Conservation (phyloP, 2,329 filamentous ascomycete genomes). For the Talaromyces sp. region DNA sequence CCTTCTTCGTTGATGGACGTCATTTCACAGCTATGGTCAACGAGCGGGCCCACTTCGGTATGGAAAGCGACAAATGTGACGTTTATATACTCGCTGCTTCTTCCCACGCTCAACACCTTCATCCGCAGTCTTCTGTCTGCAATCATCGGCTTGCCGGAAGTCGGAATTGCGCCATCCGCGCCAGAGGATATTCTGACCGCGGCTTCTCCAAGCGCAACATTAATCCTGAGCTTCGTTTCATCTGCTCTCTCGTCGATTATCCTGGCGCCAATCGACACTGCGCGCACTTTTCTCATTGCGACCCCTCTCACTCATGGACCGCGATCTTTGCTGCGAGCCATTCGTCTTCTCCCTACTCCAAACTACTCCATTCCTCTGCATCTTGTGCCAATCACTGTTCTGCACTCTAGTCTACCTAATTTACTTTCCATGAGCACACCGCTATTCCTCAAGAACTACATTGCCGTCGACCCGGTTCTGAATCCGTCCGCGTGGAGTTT, state of each 20-base stretch:
- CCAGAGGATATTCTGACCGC: conserved; percentile 71
- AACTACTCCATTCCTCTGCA: conserved; percentile 63
- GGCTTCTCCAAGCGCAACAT: conserved; percentile 73
- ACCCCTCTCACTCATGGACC: conserved; percentile 71
- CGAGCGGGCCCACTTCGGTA: conserved; percentile 82
- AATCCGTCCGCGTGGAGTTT: conserved; percentile 79
- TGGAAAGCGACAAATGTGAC: conserved; percentile 93
- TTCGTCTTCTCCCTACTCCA: conserved; percentile 70
- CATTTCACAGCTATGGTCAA: conserved; percentile 80
- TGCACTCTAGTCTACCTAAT: conserved; percentile 80
- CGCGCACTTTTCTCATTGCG: conserved; percentile 80
- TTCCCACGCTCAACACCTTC: conserved; percentile 87
- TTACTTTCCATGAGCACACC: conserved; percentile 78
- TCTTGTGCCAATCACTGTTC: conserved; percentile 75
- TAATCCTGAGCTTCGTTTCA: conserved; percentile 65
- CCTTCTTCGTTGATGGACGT: conserved; percentile 81
- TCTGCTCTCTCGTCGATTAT: conserved; percentile 69
- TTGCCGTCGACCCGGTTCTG: conserved; percentile 74
- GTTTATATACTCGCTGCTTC: conserved; percentile 82
- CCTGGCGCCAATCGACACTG: conserved; percentile 81
- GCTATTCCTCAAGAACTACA: conserved; percentile 76
- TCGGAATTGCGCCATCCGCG: conserved; percentile 51
- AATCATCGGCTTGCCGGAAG: conserved; percentile 83
- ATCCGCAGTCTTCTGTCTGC: conserved; percentile 85
- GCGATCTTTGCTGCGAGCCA: conserved; percentile 70